Evolutionary conservation across 306 rosid species (phyloP), one percentile per base, ranked within the genome.

Genomic region (Potentilla sterilis): DNA sequence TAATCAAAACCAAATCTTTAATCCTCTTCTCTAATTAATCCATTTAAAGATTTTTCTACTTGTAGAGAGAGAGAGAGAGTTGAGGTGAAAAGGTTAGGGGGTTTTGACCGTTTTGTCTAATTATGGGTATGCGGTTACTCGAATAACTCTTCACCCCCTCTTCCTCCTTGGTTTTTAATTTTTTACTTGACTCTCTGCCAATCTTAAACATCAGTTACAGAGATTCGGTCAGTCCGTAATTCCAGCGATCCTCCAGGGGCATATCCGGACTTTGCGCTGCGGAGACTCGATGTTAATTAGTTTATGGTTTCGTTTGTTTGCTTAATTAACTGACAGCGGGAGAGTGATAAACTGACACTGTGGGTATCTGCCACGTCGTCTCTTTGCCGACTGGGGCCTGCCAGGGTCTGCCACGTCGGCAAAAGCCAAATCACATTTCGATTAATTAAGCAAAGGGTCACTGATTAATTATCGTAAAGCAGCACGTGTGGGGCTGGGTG

Each of bases 401-500:
- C 73, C 77, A 65, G 72, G 22, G 48, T 9, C 28, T 42, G 86
- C 88, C 96, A 83, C 89, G 86, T 83, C 70, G 80, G 79, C 81
- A 44, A 40, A 65, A 35, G 57, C 24, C 49, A 15, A 71, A 71
- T 70, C 64, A 59, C 72, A 77, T 55, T 15, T 2, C 9, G 4
- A 41, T 41, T 67, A n/a, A 41, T 67, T 66, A 19, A n/a, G 37
- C 22, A 22, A 3, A 5, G 40, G 40, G 40, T 37, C 40, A 2
- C 40, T 37, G 4, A 21, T 24, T 59, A 59, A 28, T 59, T 57
- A 57, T 5, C 65, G 21, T 16, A n/a, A 22, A 12, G 5, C 40
- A 41, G 73, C 88, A 87, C 84, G 82, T 86, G 91, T 81, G 85
- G 82, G 87, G 67, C 80, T 72, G 76, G 87, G 80, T 62, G 18